Percentiles rank a stretch among this genome's conserved stretches.
These are phyloP conservation scores for Neonectria magnoliae DNA, from an alignment of 2,329 filamentous ascomycete genomes.

Conservation along the genomic window DNA sequence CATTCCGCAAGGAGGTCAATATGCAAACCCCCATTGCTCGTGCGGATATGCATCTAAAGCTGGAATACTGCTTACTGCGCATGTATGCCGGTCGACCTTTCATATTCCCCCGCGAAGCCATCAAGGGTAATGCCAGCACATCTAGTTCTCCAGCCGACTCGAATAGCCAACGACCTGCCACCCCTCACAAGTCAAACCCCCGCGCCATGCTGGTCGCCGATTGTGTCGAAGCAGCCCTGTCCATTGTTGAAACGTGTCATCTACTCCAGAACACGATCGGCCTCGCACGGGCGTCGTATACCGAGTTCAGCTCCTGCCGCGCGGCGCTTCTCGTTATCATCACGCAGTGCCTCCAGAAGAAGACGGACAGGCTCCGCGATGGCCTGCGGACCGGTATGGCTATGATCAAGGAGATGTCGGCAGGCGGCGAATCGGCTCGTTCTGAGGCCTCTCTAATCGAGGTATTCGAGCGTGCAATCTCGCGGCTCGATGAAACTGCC, in stretches of 20 bases:
- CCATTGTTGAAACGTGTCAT: slow-evolving; percentile 61
- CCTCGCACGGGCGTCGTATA: slow-evolving; percentile 64
- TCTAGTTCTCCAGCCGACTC: slow-evolving; percentile 46
- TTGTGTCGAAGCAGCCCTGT: slow-evolving; percentile 62
- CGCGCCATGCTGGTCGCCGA: slow-evolving; percentile 57
- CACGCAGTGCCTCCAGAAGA: slow-evolving; percentile 51
- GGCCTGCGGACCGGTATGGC: slow-evolving; percentile 59
- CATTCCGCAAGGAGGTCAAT: slow-evolving; percentile 51
- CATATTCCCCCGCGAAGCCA: slow-evolving; percentile 52
- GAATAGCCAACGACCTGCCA: slow-evolving; percentile 40
- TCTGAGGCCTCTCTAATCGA: slow-evolving; percentile 64
- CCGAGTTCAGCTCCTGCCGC: slow-evolving; percentile 65
- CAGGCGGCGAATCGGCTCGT: slow-evolving; percentile 61
- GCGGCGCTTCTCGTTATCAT: slow-evolving; percentile 61
- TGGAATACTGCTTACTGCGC: slow-evolving; percentile 63
- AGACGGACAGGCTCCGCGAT: slow-evolving; percentile 54
- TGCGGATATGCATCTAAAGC: slow-evolving; percentile 60
- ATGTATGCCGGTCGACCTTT: slow-evolving; percentile 66
- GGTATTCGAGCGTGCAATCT: slow-evolving; percentile 59
- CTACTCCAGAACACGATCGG: slow-evolving; percentile 61
- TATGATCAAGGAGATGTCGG: slow-evolving; percentile 63
- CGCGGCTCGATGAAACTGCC: slow-evolving; percentile 56
- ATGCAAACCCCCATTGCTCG: slow-evolving; percentile 55
- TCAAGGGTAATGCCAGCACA: slow-evolving; percentile 41
- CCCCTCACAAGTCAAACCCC: slow-evolving; percentile 44